These are phyloP conservation scores for Trebouxia sp. DNA, from an alignment of 139 green algal genomes.

Conservation along the genomic window DNA sequence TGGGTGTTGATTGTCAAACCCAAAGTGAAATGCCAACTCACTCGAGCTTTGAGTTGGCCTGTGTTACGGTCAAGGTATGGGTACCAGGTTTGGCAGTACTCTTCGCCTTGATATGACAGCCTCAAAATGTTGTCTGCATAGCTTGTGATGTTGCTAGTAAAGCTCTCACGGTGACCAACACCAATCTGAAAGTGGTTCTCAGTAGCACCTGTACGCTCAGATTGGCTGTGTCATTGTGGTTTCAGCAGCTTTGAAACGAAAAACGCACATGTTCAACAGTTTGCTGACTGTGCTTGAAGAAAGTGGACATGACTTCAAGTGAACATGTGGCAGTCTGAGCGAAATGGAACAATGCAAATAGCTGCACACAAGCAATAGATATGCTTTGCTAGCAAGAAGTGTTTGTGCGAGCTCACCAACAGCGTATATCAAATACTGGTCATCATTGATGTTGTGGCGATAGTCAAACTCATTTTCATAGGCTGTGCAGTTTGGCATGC, in stretches of 20 bases:
- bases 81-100: not conserved
- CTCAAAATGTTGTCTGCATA: not conserved
- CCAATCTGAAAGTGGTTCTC: not conserved
- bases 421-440: not conserved
- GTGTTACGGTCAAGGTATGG: not conserved
- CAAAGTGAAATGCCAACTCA: not conserved
- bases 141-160: not conserved
- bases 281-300: too few relatives aligned
- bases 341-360: too few relatives aligned
- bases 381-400: too few relatives aligned
- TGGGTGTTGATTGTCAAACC: too few relatives aligned
- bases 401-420: not conserved
- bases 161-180: not conserved
- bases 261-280: too few relatives aligned
- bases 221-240: too few relatives aligned
- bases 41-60: not conserved
- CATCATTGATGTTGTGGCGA: not conserved
- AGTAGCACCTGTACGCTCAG: not conserved
- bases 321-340: too few relatives aligned
- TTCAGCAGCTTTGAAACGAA: not conserved
- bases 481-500: not conserved
- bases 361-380: too few relatives aligned
- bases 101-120: not conserved
- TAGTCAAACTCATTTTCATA: not conserved
- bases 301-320: too few relatives aligned